Base-by-base conservation (phyloP, 495 filamentous ascomycete genomes). In the Copromyces sp. region DNA sequence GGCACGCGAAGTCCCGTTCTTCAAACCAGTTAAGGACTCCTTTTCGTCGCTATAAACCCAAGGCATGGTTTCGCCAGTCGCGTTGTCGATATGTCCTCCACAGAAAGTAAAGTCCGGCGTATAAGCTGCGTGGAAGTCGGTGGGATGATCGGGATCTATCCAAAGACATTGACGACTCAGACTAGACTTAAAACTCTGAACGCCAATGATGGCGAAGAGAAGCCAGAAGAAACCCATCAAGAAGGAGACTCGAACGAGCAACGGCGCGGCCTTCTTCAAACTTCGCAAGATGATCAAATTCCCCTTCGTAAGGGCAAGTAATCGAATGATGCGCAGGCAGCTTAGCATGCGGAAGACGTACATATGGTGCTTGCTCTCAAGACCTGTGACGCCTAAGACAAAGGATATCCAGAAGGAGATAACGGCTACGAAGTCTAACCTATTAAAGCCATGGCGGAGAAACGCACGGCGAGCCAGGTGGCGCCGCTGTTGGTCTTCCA, bases 211-310 rank as follows among this genome's bases (percentile, higher is more conserved):
- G 39, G 95, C 96, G 82, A 99, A 99, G 9, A 99, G 84, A 59
- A 99, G 90, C 95, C 95, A 99, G 80, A 99, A 99, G 83, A 99
- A 99, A 37, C 93, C 90, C 79, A 99, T 96, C 17, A 99, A 85
- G 78, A 99, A 97, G 6, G 93, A 94, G 41, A 99, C 96, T 74
- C 97, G 92, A 44, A 96, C 90, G n/a, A 99, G 90, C 61, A 97
- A 84, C 17, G 95, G 95, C 0, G 94, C 93, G 4, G 95, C 94
- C 78, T 97, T 95, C 79, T 98, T 98, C 65, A 99, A 82, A 87
- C 95, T 98, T 79, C 93, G 88, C 41, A 98, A 85, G 78, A 99
- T 98, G 44, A 98, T 92, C 86, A 93, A 88, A 71, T 97, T 99
- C 71, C 95, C 95, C 75, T 93, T 94, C 2, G 95, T 98, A 45